Evolutionary conservation across 116 monocot species (phyloP), one percentile per base, ranked within the genome.

Genomic region (Zostera marina): DNA sequence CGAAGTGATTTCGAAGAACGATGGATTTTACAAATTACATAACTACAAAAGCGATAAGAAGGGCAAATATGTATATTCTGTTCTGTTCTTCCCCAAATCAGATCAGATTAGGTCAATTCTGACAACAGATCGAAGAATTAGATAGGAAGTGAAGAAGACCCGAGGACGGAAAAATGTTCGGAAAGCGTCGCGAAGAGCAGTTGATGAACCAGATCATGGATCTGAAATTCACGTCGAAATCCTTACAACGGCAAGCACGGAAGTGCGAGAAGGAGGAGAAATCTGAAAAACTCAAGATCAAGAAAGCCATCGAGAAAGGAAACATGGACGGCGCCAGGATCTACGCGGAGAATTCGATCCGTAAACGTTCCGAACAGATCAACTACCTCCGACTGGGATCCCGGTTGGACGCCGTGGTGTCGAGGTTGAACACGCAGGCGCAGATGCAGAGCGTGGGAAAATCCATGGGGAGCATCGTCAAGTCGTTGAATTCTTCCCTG

Each of bases 251-350:
- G 17, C 74, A 74, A 47, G 59, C 74, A 22, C 68, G 65, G 58
- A 74, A 74, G 74, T 74, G 74, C 63, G 74, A 74, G 74, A 68
- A 68, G 59, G 74, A 68, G 56, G 74, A 74, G 68, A 74, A 74
- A 53, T n/a, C 63, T 9, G 74, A 74, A 68, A 74, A 74, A 63
- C 44, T 74, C 14, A 74, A 74, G 63, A 63, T 74, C 12, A 68
- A 74, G 68, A 74, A 74, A 63, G 73, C 73, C 21, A 74, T 74
- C 63, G 73, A 74, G 63, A 74, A 74, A 40, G 73, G 73, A 3
- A 74, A 74, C 73, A 68, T 74, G 68, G 73, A 74, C 20, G 73
- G 73, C 56, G 73, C 73, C 21, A 67, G 73, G 17, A 74, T 74
- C 68, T 68, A 74, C 41, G 74, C 74, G 22, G 74, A 74, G 60